A percentile compares a stretch with the other conserved stretches of the same genome.
phyloP scores from a whole-genome alignment of 2,329 filamentous ascomycete species.

The Botrytis deweyae region DNA sequence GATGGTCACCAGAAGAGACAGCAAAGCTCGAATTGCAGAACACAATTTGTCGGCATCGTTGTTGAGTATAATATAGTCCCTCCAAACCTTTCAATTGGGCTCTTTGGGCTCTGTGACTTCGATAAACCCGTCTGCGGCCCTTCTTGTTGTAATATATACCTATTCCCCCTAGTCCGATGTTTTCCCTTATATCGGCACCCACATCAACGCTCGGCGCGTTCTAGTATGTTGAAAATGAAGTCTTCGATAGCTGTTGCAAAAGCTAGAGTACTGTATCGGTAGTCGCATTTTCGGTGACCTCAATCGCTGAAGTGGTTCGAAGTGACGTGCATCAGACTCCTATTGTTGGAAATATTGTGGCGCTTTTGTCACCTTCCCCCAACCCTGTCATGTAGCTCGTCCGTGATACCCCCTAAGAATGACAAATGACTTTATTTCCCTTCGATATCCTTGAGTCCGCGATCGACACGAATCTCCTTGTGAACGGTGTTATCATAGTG shows the following conservation, averaged over 20 bases:
- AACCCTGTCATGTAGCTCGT: not conserved
- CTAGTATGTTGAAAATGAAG: not conserved
- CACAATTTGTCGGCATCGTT: too few relatives aligned
- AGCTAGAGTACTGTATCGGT: rapidly evolving
- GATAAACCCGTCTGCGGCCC: too few relatives aligned
- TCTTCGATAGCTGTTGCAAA: not conserved
- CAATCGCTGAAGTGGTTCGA: rapidly evolving
- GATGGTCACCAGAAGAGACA: too few relatives aligned
- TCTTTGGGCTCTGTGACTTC: too few relatives aligned
- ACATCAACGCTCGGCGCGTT: not conserved
- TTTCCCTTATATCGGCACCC: not conserved
- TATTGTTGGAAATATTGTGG: not conserved
- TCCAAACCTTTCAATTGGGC: too few relatives aligned
- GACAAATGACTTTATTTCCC: rapidly evolving
- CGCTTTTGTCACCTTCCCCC: not conserved
- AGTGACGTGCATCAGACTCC: not conserved
- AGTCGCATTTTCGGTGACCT: rapidly evolving
- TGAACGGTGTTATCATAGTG: not conserved
- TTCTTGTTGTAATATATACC: too few relatives aligned
- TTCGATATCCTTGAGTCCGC: not conserved
- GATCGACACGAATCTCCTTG: not conserved
- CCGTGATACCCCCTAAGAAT: rapidly evolving
- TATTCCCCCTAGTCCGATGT: not conserved
- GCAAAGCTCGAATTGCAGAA: not conserved
- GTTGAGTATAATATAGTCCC: rapidly evolving